phyloP scores from a whole-genome alignment of 2,329 filamentous ascomycete genomes.

The Aspergillus pseudoterreus region DNA sequence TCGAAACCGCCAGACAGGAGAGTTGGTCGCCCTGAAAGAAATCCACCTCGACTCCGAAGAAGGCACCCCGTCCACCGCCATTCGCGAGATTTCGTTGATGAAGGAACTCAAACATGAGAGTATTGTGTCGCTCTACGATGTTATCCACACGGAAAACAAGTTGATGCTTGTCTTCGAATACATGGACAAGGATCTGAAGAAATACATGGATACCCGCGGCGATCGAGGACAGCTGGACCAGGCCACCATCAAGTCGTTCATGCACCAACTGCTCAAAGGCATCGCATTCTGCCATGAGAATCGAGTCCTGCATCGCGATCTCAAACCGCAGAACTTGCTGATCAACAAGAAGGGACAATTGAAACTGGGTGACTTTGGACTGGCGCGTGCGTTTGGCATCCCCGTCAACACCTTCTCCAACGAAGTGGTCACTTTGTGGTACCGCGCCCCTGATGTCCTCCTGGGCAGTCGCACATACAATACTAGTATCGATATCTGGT shows the following conservation, averaged over 20 bases:
- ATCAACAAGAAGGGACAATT: conserved; percentile 89
- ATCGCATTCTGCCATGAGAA: conserved; percentile 99
- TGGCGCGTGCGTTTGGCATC: conserved; percentile 92
- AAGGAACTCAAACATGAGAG: conserved; percentile 99
- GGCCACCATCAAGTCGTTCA: conserved; percentile 94
- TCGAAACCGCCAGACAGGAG: conserved; percentile 92
- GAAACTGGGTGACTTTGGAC: conserved; percentile 91
- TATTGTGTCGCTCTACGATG: conserved; percentile 94
- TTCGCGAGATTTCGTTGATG: conserved; percentile 98
- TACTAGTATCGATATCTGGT: conserved; percentile 99
- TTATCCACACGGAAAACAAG: conserved; percentile 99
- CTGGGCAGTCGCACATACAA: conserved; percentile 95
- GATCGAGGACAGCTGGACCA: conserved; percentile 87
- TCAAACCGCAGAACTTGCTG: conserved; percentile 94
- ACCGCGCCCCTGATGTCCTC: conserved; percentile 91
- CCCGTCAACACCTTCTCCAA: conserved; percentile 98
- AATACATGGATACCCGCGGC: conserved; percentile 94
- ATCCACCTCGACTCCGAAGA: conserved; percentile 99
- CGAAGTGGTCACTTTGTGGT: conserved; percentile 97
- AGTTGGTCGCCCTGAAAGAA: conserved; percentile 94
- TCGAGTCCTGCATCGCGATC: conserved; percentile 86
- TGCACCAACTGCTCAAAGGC: conserved; percentile 93
- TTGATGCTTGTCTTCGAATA: conserved; percentile 99
- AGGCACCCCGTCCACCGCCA: conserved; percentile 93
- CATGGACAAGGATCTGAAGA: conserved; percentile 98